These are phyloP conservation scores for Candolleomyces efflorescens DNA, from an alignment of 768 basidiomycete genomes.

Conservation along the genomic window DNA sequence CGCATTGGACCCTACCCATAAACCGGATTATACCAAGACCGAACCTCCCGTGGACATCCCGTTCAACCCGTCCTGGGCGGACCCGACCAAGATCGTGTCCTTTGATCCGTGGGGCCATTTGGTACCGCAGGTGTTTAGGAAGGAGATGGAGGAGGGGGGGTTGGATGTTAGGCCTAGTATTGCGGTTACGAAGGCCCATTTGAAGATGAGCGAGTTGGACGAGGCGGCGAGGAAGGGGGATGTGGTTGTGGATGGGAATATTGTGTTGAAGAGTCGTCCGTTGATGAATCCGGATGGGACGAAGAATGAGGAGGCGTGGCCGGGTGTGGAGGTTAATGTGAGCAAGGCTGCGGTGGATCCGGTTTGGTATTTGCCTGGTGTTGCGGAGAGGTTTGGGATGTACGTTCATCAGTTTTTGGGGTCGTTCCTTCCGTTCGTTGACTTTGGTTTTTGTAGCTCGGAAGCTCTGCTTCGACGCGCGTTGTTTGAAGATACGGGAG, in stretches of 20 bases:
- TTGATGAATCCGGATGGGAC: conserved; percentile 62
- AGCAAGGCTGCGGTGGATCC: conserved; percentile 96
- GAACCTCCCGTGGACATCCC: conserved; percentile 82
- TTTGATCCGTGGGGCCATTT: conserved; percentile 95
- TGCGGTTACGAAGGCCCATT: conserved; percentile 86
- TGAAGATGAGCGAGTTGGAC: conserved; percentile 94
- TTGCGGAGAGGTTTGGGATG: conserved; percentile 94
- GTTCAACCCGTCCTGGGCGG: conserved; percentile 73
- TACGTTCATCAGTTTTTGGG: conserved; percentile 34
- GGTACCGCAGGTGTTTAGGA: conserved; percentile 65
- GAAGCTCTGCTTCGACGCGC: conserved; percentile 85
- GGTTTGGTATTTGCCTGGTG: conserved; percentile 92
- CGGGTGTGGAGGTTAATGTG: conserved; percentile 85
- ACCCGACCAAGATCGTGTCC: conserved; percentile 77
- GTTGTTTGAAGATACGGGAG: conserved; percentile 93
- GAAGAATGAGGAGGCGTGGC: conserved; percentile 41
- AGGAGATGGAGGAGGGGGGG: conserved; percentile 57
- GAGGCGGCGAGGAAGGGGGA: conserved; percentile 70
- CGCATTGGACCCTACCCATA: conserved; percentile 70
- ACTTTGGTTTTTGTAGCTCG: conserved; percentile 45
- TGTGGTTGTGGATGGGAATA: conserved; percentile 73
- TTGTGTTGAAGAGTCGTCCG: conserved; percentile 69
- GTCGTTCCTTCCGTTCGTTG: not conserved
- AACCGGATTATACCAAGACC: conserved; percentile 77
- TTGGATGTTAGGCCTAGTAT: conserved; percentile 91